Evolutionary conservation across 805 yeast species (phyloP).

Genomic region (Candida rishiriensis): DNA sequence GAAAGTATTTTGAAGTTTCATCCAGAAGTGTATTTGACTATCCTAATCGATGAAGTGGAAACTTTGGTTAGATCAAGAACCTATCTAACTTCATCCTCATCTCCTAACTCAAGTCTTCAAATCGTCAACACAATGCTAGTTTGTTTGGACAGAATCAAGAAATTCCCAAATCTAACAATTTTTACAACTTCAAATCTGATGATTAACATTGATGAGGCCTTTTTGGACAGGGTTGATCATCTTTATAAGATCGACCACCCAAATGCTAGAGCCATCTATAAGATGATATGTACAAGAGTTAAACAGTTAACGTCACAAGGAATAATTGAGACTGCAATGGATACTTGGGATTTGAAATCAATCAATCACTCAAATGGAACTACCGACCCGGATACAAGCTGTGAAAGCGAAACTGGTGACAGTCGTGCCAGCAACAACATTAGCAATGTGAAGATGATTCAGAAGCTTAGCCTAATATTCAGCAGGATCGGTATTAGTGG

Average conservation of each 20-base stretch:
- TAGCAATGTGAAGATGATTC: not conserved
- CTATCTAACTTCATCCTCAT: slow-evolving; percentile 30
- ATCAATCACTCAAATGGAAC: too few relatives aligned
- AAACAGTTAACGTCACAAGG: slow-evolving; percentile 14
- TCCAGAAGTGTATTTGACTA: slow-evolving; percentile 24
- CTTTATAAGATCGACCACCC: slow-evolving; percentile 34
- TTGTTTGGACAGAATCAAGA: slow-evolving; percentile 36
- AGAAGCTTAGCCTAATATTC: slow-evolving; percentile 3
- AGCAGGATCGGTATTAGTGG: slow-evolving; percentile 8
- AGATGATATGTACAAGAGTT: slow-evolving; percentile 28
- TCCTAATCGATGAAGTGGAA: slow-evolving; percentile 45
- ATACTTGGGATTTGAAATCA: too few relatives aligned
- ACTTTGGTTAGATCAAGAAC: slow-evolving; percentile 39
- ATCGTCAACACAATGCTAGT: slow-evolving; percentile 42
- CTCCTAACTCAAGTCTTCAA: slow-evolving; percentile 34
- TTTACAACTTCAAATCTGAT: slow-evolving; percentile 39
- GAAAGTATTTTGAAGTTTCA: slow-evolving; percentile 16
- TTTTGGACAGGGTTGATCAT: slow-evolving; percentile 39
- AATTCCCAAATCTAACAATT: slow-evolving; percentile 31
- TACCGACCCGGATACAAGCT: too few relatives aligned
- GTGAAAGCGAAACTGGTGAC: too few relatives aligned
- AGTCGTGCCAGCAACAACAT: too few relatives aligned
- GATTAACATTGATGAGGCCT: slow-evolving; percentile 37
- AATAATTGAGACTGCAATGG: too few relatives aligned
- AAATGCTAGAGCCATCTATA: slow-evolving; percentile 23